Conservation (phyloP, 257 asterid genomes). For the Capsicum pubescens region DNA sequence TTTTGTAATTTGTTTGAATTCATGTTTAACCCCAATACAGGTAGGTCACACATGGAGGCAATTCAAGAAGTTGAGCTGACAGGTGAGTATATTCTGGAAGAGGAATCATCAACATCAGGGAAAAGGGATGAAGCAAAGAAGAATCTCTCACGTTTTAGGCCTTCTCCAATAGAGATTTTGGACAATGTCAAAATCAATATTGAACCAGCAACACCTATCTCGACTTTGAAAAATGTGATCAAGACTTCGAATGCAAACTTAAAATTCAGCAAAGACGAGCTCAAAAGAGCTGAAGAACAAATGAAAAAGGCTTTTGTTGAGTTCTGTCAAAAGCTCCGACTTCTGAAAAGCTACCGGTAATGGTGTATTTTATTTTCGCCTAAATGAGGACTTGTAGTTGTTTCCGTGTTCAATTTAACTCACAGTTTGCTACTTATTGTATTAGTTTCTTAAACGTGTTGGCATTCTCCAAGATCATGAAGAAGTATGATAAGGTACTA, state of each 20-base stretch:
- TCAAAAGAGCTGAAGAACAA: constrained; percentile 61
- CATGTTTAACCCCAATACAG: constrained; percentile 31
- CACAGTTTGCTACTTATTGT: constrained; percentile 22
- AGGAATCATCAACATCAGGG: constrained; percentile 28
- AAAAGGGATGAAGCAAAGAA: constrained; percentile 16
- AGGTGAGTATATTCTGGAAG: constrained; percentile 35
- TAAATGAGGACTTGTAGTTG: neutral
- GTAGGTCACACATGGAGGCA: constrained; percentile 45
- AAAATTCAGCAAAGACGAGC: constrained; percentile 62
- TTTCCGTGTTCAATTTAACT: constrained; percentile 16
- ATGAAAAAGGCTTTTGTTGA: constrained; percentile 62
- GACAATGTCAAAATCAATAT: constrained; percentile 68
- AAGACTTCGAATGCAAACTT: constrained; percentile 48
- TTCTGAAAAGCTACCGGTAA: constrained; percentile 72
- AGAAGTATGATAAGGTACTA: constrained; percentile 90
- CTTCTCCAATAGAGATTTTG: constrained; percentile 59
- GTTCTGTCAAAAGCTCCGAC: constrained; percentile 67
- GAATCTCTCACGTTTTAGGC: constrained; percentile 35
- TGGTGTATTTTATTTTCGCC: neutral
- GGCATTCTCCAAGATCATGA: constrained; percentile 87
- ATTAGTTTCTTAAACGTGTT: constrained; percentile 76
- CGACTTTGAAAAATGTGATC: constrained; percentile 57
- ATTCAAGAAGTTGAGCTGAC: constrained; percentile 76
- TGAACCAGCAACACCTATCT: constrained; percentile 66
- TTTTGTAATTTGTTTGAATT: neutral